phyloP scores from a whole-genome alignment of 305 asterid genomes.

The Fraxinus dipetala region DNA sequence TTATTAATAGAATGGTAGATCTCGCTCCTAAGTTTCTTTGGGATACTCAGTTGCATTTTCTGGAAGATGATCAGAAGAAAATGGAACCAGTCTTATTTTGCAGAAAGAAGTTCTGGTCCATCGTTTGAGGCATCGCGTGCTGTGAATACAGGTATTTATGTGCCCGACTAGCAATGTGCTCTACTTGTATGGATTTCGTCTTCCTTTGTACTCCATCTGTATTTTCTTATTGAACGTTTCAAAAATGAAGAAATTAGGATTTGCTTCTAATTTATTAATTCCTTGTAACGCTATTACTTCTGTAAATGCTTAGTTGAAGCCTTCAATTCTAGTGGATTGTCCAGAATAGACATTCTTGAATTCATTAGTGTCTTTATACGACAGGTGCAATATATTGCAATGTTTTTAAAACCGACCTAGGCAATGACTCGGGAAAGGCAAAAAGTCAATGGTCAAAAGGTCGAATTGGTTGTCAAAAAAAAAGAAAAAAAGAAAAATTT shows the following conservation, averaged over 20 bases:
- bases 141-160: not conserved
- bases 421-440: not conserved
- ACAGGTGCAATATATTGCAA: not conserved
- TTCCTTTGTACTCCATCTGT: not conserved
- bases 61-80: constrained; percentile 60
- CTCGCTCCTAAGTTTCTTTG: constrained; percentile 78
- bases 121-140: constrained; percentile 35
- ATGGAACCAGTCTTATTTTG: constrained; percentile 64
- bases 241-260: not conserved
- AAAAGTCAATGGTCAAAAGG: too few relatives aligned
- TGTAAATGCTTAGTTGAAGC: constrained; percentile 6
- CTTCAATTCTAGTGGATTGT: not conserved
- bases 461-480: too few relatives aligned
- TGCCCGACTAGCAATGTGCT: not conserved
- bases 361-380: not conserved
- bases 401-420: not conserved
- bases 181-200: constrained; percentile 10
- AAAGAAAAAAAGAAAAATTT: too few relatives aligned
- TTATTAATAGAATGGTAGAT: constrained; percentile 43
- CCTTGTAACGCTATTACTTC: not conserved
- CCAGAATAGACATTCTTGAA: not conserved
- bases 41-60: constrained; percentile 60
- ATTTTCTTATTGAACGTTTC: not conserved
- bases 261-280: not conserved
- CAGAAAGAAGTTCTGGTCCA: constrained; percentile 79